Evolutionary conservation across 345 rosid species (phyloP), one percentile per base, ranked within the genome.

Genomic region (Toxicodendron radicans): DNA sequence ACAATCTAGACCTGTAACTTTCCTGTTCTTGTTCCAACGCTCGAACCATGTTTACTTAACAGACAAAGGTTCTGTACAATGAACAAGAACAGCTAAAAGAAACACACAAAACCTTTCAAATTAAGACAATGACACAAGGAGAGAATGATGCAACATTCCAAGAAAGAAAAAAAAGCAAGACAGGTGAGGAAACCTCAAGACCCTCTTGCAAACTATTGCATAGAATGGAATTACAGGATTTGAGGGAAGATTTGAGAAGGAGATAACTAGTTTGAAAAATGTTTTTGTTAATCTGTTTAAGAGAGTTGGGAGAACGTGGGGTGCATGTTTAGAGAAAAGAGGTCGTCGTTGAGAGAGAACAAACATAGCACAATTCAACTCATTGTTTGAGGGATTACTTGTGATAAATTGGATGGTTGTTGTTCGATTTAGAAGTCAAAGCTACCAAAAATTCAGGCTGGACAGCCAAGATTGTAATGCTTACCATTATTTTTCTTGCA

Each of bases 1-100:
- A 84, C 82, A 92, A 77, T 76, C 88, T 89, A 32, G 93, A 85
- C 85, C 67, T 85, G 27, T 65, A 75, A 66, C 51, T 85, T 61
- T 89, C 87, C 71, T 86, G 86, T 75, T 90, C 92, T 78, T 86
- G 90, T 57, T 89, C 93, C 12, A 83, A 73, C 12, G 88, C 83
- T 46, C 81, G 85, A 78, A 81, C 91, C 93, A 88, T 89, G 68
- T 35, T 74, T 32, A 38, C 57, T 49, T 4, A 57, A 72, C 3
- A 17, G n/a, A 58, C 30, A 35, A 58, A 23, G 48, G 58, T 24
- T 35, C 46, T 38, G 33, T 14, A 23, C 23, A 27, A 24, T 24
- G 63, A 17, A 38, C 66, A 43, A 45, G 58, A 56, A 33, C 13
- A 27, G 66, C 3, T 43, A 58, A 33, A 3, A 5, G 23, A 7